These are phyloP conservation scores for Phytophthora cactorum DNA, from an alignment of 352 stramenopile species.

Conservation along the genomic window DNA sequence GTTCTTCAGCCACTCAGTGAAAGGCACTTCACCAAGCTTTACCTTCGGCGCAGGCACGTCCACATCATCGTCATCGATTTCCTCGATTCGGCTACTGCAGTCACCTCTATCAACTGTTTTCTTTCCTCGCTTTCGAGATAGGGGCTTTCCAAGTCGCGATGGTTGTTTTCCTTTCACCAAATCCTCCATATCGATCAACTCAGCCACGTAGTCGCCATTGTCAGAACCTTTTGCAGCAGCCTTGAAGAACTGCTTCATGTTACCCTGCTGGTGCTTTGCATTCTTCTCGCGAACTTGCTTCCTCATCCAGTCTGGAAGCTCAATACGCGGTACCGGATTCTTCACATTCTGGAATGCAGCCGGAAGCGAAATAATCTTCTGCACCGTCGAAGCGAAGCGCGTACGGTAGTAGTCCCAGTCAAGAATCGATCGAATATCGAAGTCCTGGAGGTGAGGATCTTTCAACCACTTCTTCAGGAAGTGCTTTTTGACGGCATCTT, in stretches of 20 bases:
- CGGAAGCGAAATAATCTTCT: constrained; percentile 99
- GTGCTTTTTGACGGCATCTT: constrained; percentile 94
- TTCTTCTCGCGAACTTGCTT: constrained; percentile 93
- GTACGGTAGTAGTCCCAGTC: constrained; percentile 99
- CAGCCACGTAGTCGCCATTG: constrained; percentile 54
- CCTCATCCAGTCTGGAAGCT: constrained; percentile 97
- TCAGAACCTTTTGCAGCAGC: constrained; percentile 31
- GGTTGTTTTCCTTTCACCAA: constrained; percentile 40
- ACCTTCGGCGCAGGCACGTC: constrained; percentile 30
- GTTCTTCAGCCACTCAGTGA: constrained; percentile 65
- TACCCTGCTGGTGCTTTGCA: constrained; percentile 75
- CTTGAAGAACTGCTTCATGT: constrained; percentile 93
- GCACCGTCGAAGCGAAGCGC: constrained; percentile 91
- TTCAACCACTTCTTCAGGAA: constrained; percentile 99
- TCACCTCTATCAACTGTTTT: constrained; percentile 24
- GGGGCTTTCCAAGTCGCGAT: constrained; percentile 13
- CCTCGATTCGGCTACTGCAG: constrained; percentile 25
- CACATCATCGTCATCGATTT: constrained; percentile 36
- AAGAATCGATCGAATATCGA: constrained; percentile 94
- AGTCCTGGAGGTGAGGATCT: constrained; percentile 91
- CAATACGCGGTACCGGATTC: constrained; percentile 97
- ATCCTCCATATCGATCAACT: constrained; percentile 81
- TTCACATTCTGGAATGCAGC: constrained; percentile 96
- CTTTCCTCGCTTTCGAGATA: constrained; percentile 21
- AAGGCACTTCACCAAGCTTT: constrained; percentile 67